A percentile compares a stretch with the other conserved stretches of the same genome.
Evolutionary conservation across 2,329 filamentous ascomycete genomes (phyloP).

Genomic region (Diplodia scrobiculata): DNA sequence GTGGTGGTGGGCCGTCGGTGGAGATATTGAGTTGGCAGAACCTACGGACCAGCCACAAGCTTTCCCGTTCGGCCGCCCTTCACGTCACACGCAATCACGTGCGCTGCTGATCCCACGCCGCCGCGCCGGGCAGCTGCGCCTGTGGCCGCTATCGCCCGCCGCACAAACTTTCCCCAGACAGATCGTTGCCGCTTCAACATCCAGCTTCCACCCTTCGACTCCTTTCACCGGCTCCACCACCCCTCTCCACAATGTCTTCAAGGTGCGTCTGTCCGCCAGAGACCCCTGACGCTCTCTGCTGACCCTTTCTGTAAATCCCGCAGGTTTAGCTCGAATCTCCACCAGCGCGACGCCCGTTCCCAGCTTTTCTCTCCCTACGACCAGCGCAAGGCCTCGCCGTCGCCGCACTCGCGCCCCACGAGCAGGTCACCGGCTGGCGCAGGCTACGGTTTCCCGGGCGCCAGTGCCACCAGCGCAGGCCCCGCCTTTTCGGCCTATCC

Average conservation of each 20-base stretch:
- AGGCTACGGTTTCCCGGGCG: constrained; percentile 23
- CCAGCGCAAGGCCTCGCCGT: constrained; percentile 41
- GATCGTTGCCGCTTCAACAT: constrained; percentile 27
- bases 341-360: constrained; percentile 38
- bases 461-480: constrained; percentile 5
- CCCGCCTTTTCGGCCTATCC: constrained; percentile 44
- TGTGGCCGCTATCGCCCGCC: constrained; percentile 17
- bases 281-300: constrained; percentile 4
- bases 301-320: constrained; percentile 2
- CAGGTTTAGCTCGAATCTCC: constrained; percentile 33
- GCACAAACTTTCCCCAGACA: constrained; percentile 27
- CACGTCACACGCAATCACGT: constrained; percentile 13
- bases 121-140: constrained; percentile 4
- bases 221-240: constrained; percentile 19
- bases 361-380: constrained; percentile 49
- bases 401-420: constrained; percentile 36
- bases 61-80: constrained; percentile 15
- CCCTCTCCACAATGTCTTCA: constrained; percentile 25
- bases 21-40: constrained; percentile 23
- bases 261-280: constrained; percentile 6
- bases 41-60: background rate
- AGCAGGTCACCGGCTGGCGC: constrained; percentile 30
- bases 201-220: background rate
- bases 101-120: background rate
- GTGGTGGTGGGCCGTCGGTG: constrained; percentile 11